These are phyloP conservation scores for Acanthamoeba culbertsoni DNA, from an alignment of 208 protist genomes.

Conservation along the genomic window DNA sequence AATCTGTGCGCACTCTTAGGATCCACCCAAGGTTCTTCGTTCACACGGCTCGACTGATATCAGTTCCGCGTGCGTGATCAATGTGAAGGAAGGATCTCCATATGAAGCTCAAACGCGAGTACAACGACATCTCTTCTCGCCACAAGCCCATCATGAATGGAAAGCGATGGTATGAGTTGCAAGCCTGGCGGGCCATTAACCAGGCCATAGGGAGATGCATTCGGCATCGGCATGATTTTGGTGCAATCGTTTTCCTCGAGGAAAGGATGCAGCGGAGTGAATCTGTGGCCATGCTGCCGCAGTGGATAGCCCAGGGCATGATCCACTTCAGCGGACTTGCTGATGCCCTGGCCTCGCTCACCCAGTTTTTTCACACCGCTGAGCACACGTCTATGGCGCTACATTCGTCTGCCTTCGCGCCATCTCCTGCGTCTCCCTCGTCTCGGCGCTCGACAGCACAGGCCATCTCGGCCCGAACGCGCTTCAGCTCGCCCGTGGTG, in stretches of 20 bases:
- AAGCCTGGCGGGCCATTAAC: conserved; percentile 94
- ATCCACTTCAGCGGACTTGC: not conserved
- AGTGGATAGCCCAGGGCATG: not conserved
- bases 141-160: not conserved
- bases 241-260: conserved; percentile 90
- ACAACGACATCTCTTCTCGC: conserved; percentile 49
- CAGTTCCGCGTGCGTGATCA: not conserved
- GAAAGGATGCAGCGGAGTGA: not conserved
- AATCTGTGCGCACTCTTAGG: conserved; percentile 45
- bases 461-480: not conserved
- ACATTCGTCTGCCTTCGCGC: not conserved
- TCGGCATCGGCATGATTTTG: conserved; percentile 95
- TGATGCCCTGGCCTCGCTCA: not conserved
- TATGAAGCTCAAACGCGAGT: conserved; percentile 54
- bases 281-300: not conserved
- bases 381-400: not conserved
- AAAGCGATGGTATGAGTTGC: conserved; percentile 89
- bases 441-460: not conserved
- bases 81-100: conserved; percentile 12
- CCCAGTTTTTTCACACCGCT: not conserved
- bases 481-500: no score
- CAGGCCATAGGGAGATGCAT: conserved; percentile 97
- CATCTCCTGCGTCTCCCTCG: not conserved
- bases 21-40: not conserved
- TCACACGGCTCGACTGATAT: not conserved